Base-by-base conservation (phyloP, 2,329 filamentous ascomycete species). In the Coleophoma cylindrospora region DNA sequence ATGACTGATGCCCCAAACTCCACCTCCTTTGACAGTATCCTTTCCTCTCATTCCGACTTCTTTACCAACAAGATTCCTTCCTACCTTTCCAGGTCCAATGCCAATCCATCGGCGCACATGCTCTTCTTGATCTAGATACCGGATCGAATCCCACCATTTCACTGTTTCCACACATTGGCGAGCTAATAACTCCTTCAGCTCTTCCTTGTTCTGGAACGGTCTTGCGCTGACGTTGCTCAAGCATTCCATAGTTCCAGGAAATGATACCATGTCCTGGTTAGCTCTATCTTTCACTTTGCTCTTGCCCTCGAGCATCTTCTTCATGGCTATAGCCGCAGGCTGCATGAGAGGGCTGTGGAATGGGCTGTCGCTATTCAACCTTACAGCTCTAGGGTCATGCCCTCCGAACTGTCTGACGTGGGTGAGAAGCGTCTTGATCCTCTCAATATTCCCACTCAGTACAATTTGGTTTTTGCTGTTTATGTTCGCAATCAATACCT, bases 391-490 rank as follows among this genome's bases (percentile, higher is more conserved):
- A 4, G 92, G 91, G 68, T 96, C 92, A 66, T 96, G 91, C 11
- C 91, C 91, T 10, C 89, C 82, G 65, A 96, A 96, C 65, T 95
- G 89, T 47, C 91, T 77, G 51, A 97, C 77, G 65, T 96, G 91
- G 11, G 88, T 84, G 48, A 96, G 74, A 15, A 96, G 81, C 50
- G 84, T 86, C 61, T 83, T 84, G 67, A 96, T 96, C 59, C 84
- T 79, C 61, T 86, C 84, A 48, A 96, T 85, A 68, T 84, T 92
- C 34, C 92, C 92, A 64, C 88, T 94, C 47, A 97, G 75, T 47
- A 96, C 92, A 61, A 97, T 95, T 71, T 97, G 92, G 66, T 96
- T 96, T 72, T 91, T 94, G 67, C 86, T 89, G 72, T 97, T 97
- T 70, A 95, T 84, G 69, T 97, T 96, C 52, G 91, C 92, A 59